Evolutionary conservation across 176 grass and related monocot genomes (phyloP).

Genomic region (Alopecurus myosuroides): DNA sequence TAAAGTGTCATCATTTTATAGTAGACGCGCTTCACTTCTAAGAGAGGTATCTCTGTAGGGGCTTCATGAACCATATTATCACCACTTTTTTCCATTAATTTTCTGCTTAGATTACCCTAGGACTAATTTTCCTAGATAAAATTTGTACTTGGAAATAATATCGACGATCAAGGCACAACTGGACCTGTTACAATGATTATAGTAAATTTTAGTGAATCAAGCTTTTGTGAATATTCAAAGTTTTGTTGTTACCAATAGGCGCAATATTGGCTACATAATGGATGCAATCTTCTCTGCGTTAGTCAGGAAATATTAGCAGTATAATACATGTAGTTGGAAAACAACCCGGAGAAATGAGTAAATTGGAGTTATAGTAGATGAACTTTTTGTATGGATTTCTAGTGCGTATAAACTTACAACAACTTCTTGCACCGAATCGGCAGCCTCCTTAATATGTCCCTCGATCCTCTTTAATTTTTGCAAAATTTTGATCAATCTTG

Average conservation of each 20-base stretch:
- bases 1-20: constrained; percentile 91
- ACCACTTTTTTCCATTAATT: constrained; percentile 74
- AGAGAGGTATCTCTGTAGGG: constrained; percentile 78
- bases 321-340: not conserved
- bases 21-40: too few species aligned
- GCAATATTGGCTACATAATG: constrained; percentile 80
- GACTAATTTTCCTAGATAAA: constrained; percentile 84
- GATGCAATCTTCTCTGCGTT: constrained; percentile 80
- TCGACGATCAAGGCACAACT: constrained; percentile 76
- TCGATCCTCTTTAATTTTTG: constrained; percentile 93
- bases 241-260: not conserved
- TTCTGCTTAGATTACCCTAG: constrained; percentile 72
- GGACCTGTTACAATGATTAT: constrained; percentile 43
- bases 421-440: constrained; percentile 98
- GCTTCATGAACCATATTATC: constrained; percentile 81
- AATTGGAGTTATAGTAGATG: not conserved
- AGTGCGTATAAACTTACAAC: constrained; percentile 61
- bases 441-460: constrained; percentile 78
- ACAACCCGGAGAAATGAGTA: not conserved
- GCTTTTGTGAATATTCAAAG: not conserved
- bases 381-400: not conserved
- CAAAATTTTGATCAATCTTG: constrained; percentile 91
- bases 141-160: constrained; percentile 86
- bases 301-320: constrained; percentile 2
- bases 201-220: not conserved